Conservation (phyloP, 75 land plant species). For the Selaginella moellendorffii region DNA sequence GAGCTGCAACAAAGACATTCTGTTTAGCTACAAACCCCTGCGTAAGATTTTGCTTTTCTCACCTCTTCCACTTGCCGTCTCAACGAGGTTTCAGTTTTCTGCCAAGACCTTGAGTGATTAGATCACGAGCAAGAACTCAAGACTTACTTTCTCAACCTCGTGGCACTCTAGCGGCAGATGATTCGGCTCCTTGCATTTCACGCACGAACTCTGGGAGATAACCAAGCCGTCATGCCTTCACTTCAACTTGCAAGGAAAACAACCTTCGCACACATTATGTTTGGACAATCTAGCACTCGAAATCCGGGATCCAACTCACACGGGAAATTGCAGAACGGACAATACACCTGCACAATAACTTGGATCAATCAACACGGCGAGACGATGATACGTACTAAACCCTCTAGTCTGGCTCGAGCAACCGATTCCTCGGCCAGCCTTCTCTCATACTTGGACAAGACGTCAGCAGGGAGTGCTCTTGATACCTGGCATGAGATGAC, state of each 20-base stretch:
- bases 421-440: slow-evolving; percentile 33
- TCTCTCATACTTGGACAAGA: slow-evolving; percentile 27
- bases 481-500: slow-evolving; percentile 13
- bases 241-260: no score
- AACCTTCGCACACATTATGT: slow-evolving; percentile 22
- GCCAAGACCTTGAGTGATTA: slow-evolving; percentile 1
- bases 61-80: slow-evolving; percentile 33
- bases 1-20: slow-evolving; percentile 14
- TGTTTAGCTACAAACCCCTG: no score
- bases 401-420: slow-evolving; percentile 21
- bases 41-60: no score
- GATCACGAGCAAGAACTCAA: neutral
- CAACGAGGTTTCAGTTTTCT: slow-evolving; percentile 23
- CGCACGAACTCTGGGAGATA: slow-evolving; percentile 20
- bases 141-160: slow-evolving; percentile 29
- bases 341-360: slow-evolving; percentile 20
- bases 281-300: slow-evolving; percentile 24
- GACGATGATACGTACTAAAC: slow-evolving; percentile 20
- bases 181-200: slow-evolving; percentile 26
- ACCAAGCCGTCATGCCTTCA: no score
- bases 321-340: slow-evolving; percentile 31
- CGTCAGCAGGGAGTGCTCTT: slow-evolving; percentile 27
- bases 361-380: neutral
- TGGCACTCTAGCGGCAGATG: slow-evolving; percentile 27
- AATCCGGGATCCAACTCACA: slow-evolving; percentile 30